phyloP scores from a whole-genome alignment of 768 basidiomycete species.

The Mycena vitilis region DNA sequence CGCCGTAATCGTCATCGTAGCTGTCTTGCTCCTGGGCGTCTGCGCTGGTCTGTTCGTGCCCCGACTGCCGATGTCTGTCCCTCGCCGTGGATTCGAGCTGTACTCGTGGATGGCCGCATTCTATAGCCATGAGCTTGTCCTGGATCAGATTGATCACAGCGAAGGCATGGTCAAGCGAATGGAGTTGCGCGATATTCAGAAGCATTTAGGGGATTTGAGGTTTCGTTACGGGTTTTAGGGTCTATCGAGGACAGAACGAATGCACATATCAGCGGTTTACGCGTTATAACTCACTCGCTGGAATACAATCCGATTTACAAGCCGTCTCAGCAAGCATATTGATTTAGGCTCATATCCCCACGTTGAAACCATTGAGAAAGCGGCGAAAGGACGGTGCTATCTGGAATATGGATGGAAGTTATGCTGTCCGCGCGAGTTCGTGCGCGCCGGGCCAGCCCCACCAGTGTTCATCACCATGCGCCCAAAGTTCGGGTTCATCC shows the following conservation, averaged over 20 bases:
- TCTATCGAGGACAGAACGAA: too few species aligned
- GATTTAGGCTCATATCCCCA: too few species aligned
- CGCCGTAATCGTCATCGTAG: conserved; percentile 40
- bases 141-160: conserved; percentile 33
- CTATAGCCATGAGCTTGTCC: conserved; percentile 43
- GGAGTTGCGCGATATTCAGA: conserved; percentile 16
- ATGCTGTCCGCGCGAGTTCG: conserved; percentile 65
- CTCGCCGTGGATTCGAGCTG: conserved; percentile 44
- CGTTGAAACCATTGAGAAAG: too few species aligned
- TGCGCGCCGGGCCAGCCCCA: conserved; percentile 61
- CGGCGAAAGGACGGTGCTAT: conserved; percentile 40
- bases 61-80: conserved; percentile 42
- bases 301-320: too few species aligned
- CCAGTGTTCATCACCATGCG: conserved; percentile 52
- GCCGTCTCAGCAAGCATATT: too few species aligned
- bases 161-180: conserved; percentile 12
- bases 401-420: conserved; percentile 76
- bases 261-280: too few species aligned
- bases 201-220: conserved; percentile 13
- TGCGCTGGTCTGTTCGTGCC: conserved; percentile 47
- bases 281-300: too few species aligned
- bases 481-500: conserved; percentile 45
- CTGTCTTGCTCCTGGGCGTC: conserved; percentile 45
- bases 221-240: conserved; percentile 19
- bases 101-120: conserved; percentile 49